Conservation (phyloP, 2,329 filamentous ascomycete species). For the Cordyceps pruinosa region DNA sequence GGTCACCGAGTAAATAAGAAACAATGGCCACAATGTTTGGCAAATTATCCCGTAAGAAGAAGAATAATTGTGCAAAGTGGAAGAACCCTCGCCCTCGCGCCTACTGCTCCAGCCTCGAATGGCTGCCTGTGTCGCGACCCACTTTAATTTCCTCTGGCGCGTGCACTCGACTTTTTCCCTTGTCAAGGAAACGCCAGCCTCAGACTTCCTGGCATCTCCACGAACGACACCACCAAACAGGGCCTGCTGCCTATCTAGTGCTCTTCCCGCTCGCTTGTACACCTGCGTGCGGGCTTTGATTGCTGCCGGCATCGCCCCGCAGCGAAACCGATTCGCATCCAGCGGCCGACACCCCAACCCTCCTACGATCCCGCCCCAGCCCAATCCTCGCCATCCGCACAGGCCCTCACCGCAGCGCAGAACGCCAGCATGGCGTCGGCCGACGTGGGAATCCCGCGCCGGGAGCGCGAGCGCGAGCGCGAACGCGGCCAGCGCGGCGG, state of each 20-base stretch:
- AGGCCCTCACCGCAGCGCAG: not conserved
- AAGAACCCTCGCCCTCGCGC: no score
- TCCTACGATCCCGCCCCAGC: not conserved
- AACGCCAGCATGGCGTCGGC: constrained; percentile 37
- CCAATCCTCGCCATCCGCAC: not conserved
- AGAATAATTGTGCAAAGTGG: not conserved
- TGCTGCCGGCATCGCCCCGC: not conserved
- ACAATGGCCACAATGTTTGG: no score
- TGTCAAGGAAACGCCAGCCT: not conserved
- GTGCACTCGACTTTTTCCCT: not conserved
- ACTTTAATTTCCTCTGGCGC: constrained; percentile 3
- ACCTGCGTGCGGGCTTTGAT: not conserved
- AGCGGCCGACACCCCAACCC: not conserved
- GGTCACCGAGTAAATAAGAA: no score
- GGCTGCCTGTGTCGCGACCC: not conserved
- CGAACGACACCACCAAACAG: not conserved
- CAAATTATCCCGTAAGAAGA: no score
- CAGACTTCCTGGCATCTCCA: not conserved
- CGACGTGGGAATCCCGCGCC: constrained; percentile 34
- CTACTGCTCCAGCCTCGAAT: no score
- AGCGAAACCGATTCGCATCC: not conserved
- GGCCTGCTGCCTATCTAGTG: not conserved
- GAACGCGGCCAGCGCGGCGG: constrained; percentile 14
- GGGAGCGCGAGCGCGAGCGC: constrained; percentile 30
- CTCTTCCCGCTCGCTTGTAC: no score